Evolutionary conservation across 805 yeast genomes (phyloP), one percentile per base, ranked within the genome.

Genomic region (Candida nemodendra): DNA sequence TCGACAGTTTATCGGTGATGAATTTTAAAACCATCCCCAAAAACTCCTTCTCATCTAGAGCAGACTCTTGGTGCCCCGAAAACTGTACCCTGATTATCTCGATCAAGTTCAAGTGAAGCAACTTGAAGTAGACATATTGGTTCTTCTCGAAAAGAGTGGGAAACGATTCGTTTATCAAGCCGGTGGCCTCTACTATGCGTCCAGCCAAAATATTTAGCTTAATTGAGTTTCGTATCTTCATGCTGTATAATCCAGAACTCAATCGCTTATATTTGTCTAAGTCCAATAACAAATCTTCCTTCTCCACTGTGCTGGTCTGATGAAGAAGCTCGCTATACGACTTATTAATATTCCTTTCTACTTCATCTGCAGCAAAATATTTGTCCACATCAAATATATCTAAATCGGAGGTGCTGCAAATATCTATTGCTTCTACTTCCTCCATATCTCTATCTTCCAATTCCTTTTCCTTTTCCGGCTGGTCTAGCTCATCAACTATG

Each of bases 51-150:
- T 76, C 78, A 30, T 59, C 59, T 12, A 39, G 57, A 2, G 41
- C 51, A 3, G 44, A 47, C 12, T 49, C 42, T 12, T 50, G 38
- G 25, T 59, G 48, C 9, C 54, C 44, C 15, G 51, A 48, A 33
- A 68, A 64, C 29, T 79, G 77, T n/a, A 56, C 56, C 26, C 91
- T 64, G 25, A 89, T 87, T 77, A 84, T 79, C 60, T 90, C 96
- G 25, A 88, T 80, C 47, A 90, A 66, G 51, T 82, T 83, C 46
- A 88, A 65, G 34, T 90, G 69, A 41, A 88, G 63, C 26, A 89
- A 64, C 53, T 81, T 76, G 64, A 87, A 88, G 59, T 87, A 87
- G 18, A 87, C 63, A 18, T 72, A 68, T 35, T 77, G 77, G 49
- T 81, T 76, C 26, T 71, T 66, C 47, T 84, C 91, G 26, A 85